phyloP scores from a whole-genome alignment of 495 filamentous ascomycete genomes.

The Tuber borchii region DNA sequence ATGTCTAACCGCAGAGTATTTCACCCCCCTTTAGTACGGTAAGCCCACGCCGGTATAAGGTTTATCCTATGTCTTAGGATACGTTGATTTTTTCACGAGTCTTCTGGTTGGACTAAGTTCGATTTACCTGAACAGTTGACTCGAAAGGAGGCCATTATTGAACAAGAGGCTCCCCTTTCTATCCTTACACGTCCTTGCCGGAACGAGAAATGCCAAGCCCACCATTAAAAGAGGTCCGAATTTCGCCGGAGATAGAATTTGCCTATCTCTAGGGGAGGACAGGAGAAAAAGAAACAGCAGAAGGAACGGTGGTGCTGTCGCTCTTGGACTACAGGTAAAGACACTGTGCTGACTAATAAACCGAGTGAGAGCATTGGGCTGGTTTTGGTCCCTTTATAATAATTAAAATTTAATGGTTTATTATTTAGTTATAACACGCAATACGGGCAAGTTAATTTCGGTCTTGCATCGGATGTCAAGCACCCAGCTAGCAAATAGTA shows the following conservation, averaged over 20 bases:
- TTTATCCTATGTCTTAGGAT: neutral
- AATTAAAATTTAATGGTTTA: neutral
- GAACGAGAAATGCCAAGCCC: neutral
- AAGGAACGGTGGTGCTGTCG: neutral
- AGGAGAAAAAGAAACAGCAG: neutral
- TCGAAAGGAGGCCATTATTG: neutral
- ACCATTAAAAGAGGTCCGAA: neutral
- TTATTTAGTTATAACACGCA: neutral
- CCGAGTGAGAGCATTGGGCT: neutral
- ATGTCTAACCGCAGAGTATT: neutral
- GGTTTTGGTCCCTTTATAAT: neutral
- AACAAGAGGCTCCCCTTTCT: neutral
- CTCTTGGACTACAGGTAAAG: neutral
- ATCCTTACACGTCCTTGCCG: neutral
- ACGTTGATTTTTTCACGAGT: neutral
- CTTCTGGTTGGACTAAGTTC: neutral
- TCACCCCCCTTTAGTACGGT: neutral
- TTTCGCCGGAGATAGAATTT: neutral
- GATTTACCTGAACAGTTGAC: neutral
- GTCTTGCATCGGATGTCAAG: neutral
- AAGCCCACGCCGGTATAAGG: neutral
- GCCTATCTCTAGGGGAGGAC: neutral
- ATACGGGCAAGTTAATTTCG: neutral
- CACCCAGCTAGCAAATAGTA: neutral
- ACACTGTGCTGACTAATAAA: neutral